phyloP scores from a whole-genome alignment of 768 basidiomycete species.

The Krasilnikovozyma curviuscula region DNA sequence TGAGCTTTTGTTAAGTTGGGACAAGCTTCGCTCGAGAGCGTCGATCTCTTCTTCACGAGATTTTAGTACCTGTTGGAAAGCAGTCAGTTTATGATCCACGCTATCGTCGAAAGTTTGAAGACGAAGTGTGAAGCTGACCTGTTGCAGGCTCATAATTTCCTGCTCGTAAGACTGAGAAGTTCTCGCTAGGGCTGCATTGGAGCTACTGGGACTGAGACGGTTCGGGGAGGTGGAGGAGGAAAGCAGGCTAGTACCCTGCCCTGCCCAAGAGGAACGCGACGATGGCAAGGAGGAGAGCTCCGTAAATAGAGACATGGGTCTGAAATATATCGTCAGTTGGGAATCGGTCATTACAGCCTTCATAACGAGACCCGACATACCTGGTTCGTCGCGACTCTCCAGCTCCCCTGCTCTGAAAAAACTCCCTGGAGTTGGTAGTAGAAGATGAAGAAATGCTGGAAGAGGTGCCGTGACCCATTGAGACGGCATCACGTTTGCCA shows the following conservation, averaged over 20 bases:
- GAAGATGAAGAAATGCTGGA: no score
- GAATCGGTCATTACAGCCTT: no score
- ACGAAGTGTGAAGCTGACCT: slow-evolving; percentile 24
- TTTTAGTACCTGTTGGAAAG: slow-evolving; percentile 40
- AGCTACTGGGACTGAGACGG: slow-evolving; percentile 33
- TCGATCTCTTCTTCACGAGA: slow-evolving; percentile 82
- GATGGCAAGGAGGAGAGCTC: slow-evolving; percentile 33
- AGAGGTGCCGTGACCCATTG: no score
- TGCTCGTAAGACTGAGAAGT: slow-evolving; percentile 71
- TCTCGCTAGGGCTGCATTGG: slow-evolving; percentile 39
- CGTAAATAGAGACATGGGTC: background rate
- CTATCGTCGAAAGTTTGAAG: background rate
- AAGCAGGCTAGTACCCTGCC: slow-evolving; percentile 44
- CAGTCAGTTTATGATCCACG: background rate
- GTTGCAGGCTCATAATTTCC: slow-evolving; percentile 88
- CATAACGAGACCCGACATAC: no score
- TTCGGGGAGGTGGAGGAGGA: slow-evolving; percentile 35
- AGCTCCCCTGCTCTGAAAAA: no score
- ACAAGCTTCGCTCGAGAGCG: slow-evolving; percentile 45
- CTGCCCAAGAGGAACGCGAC: slow-evolving; percentile 29
- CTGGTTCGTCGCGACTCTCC: no score
- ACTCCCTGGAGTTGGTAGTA: no score
- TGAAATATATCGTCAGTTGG: no score
- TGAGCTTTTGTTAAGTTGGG: no score
- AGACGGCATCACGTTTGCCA: no score